Percentiles rank a stretch among this genome's conserved stretches.
These are phyloP conservation scores for Jacaranda copaia DNA, from an alignment of 257 asterid species.

Conservation along the genomic window DNA sequence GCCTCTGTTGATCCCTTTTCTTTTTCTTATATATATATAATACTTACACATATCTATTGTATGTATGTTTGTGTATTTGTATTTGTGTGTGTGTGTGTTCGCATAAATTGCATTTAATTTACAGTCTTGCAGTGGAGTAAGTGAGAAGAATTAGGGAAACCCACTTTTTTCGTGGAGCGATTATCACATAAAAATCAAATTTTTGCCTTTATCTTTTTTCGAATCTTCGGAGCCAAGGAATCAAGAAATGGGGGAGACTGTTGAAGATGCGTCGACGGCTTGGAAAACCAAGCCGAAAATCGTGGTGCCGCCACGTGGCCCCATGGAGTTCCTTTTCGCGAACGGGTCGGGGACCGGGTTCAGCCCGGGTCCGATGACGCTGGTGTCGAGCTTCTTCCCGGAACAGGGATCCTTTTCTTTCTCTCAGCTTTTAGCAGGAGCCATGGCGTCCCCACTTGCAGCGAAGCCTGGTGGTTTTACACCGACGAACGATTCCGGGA, in stretches of 20 bases:
- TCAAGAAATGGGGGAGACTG: slow-evolving; percentile 50
- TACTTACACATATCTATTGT: not conserved
- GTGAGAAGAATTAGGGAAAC: slow-evolving; percentile 2
- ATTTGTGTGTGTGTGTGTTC: not conserved
- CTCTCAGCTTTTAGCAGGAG: slow-evolving; percentile 89
- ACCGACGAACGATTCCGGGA: slow-evolving; percentile 11
- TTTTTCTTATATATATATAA: not conserved
- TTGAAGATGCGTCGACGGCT: slow-evolving; percentile 38
- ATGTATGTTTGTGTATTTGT: too few relatives aligned
- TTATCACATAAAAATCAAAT: not conserved
- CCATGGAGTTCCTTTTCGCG: slow-evolving; percentile 49
- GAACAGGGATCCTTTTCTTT: slow-evolving; percentile 66
- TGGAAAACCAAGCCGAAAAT: slow-evolving; percentile 55
- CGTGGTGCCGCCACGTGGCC: slow-evolving; percentile 62
- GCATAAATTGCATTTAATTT: not conserved
- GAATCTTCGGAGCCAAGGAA: not conserved
- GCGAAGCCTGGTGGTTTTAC: slow-evolving; percentile 41
- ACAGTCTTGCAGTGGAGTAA: not conserved
- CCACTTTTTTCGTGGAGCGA: slow-evolving; percentile 12
- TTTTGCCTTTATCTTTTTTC: not conserved
- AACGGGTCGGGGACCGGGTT: slow-evolving; percentile 55
- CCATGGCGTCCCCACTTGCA: slow-evolving; percentile 81
- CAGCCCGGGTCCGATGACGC: slow-evolving; percentile 78
- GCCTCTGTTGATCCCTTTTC: not conserved
- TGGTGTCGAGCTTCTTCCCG: slow-evolving; percentile 64